Evolutionary conservation across 1,284 basidiomycete species (phyloP).

Genomic region (Wolfiporia cocos): DNA sequence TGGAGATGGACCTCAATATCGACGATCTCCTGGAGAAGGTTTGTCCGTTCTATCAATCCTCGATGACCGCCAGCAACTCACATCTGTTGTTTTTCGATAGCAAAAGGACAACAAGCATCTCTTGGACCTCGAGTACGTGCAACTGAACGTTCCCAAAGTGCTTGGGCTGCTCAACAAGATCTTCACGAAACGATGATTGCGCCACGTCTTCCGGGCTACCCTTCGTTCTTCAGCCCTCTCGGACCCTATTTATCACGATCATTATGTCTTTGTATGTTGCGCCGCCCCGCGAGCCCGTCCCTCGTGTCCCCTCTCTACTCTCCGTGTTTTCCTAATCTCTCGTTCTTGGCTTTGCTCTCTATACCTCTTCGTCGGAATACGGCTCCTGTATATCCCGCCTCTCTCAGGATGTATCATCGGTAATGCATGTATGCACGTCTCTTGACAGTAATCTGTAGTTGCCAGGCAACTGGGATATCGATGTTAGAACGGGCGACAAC

Average conservation of each 20-base stretch:
- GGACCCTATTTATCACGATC: conserved; percentile 11
- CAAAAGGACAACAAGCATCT: conserved; percentile 98
- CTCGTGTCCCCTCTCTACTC: background rate
- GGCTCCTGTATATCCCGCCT: conserved; percentile 4
- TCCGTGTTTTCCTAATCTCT: background rate
- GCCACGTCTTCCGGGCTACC: background rate
- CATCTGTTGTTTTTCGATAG: conserved; percentile 35
- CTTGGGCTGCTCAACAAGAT: conserved; percentile 89
- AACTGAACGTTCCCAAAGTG: conserved; percentile 94
- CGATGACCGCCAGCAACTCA: background rate
- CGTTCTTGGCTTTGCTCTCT: conserved; percentile 3
- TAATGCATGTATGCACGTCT: conserved; percentile 8
- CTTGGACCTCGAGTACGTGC: conserved; percentile 95
- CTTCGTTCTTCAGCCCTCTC: conserved; percentile 6
- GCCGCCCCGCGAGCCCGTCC: background rate
- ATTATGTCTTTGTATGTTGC: conserved; percentile 6
- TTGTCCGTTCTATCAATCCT: conserved; percentile 16
- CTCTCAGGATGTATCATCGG: conserved; percentile 9
- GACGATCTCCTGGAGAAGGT: conserved; percentile 98
- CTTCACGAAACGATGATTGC: conserved; percentile 70
- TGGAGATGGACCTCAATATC: conserved; percentile 99
- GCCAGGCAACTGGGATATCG: background rate
- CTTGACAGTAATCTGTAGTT: conserved; percentile 8
- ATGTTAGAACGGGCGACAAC: too few species aligned
- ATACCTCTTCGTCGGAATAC: conserved; percentile 3